Base-by-base conservation (phyloP, 2,329 filamentous ascomycete genomes). In the Arthrocladium fulminans region DNA sequence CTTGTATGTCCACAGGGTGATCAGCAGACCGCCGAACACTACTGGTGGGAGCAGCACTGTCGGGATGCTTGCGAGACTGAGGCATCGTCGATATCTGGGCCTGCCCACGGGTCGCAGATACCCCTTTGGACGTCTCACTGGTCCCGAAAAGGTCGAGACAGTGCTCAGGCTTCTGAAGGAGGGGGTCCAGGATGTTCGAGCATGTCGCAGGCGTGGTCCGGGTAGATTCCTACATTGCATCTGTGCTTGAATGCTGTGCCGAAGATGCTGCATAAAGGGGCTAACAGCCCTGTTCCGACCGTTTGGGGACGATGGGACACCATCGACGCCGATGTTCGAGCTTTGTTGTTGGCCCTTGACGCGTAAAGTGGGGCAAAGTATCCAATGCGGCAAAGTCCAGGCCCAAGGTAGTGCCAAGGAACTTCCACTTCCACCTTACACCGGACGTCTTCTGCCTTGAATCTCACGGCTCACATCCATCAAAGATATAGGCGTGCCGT, bases 11-110 rank as follows among this genome's bases (percentile, higher is more conserved):
- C 74, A 89, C 12, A 89, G 68, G 2, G 73, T 73, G 15, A 85
- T 58, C 3, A 86, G 71, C 29, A 89, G 70, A 1, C 82, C 80
- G 12, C 71, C 63, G 59, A 88, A 88, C 37, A 86, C 69, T 5
- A 76, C 60, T 0, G 86, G 86, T 6, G 84, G 81, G 2, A 83
- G 65, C n/a, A 85, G 64, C 10, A 76, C 54, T 1, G 67, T 55
- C 1, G 71, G 70, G 8, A 76, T 60, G 15, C 61, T 52, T 2
- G 53, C 48, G 22, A 54, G 41, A 8, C 52, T 43, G 37, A 57
- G 53, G 13, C 51, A 9, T n/a, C 51, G 49, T 38, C 22, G 42
- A 22, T 37, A 10, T 10, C 10, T 46, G 25, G 29, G n/a, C 27
- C 15, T 23, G 17, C 23, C 43, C 6, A 7, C 17, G 32, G 13